Base-by-base conservation (phyloP, 1,284 basidiomycete species). In the Hypsizygus ulmarius region DNA sequence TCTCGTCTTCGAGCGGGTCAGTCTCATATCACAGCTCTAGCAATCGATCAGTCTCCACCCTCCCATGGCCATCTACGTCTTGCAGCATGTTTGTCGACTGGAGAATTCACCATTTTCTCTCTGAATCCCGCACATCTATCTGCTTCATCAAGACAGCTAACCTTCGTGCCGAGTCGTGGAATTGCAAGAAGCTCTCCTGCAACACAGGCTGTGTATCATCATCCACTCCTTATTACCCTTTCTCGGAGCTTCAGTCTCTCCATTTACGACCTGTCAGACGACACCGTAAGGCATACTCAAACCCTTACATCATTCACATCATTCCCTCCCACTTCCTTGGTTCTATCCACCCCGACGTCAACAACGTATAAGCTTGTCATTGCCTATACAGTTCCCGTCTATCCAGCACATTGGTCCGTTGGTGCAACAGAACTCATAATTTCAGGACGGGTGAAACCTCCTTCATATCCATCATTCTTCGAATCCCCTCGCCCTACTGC, bases 321-420 rank as follows among this genome's bases (percentile, higher is more conserved):
- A 1, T 83, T 81, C 61, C 84, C 83, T 1, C 88, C 87, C 0
- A 78, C 81, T 3, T 87, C 85, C 3, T 68, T 90, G 16, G 78
- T 88, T 10, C 65, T 90, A 37, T 86, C 87, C 36, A 68, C 73
- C 21, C 76, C 78, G 19, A 73, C 80, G 3, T 59, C 78, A 3
- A 60, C 65, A 6, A 74, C 69, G n/a, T 90, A 87, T 66, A 88
- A 84, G 60, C 74, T 90, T 43, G 70, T 90, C 16, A 65, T 91
- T 53, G 77, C 82, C 9, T 89, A 89, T 63, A 72, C 85, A 7
- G 70, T 80, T 19, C 87, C 87, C n/a, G 82, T 90, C 30, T 90
- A 87, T 61, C 87, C 87, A 1, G 70, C 71, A 7, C 88, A 91
- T 59, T 91, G 87, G 86, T 82, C 83, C 30, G 77, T 85, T n/a